These are phyloP conservation scores for Ambispora gerdemannii DNA, from an alignment of 192 early-diverging fungal species.

Conservation along the genomic window DNA sequence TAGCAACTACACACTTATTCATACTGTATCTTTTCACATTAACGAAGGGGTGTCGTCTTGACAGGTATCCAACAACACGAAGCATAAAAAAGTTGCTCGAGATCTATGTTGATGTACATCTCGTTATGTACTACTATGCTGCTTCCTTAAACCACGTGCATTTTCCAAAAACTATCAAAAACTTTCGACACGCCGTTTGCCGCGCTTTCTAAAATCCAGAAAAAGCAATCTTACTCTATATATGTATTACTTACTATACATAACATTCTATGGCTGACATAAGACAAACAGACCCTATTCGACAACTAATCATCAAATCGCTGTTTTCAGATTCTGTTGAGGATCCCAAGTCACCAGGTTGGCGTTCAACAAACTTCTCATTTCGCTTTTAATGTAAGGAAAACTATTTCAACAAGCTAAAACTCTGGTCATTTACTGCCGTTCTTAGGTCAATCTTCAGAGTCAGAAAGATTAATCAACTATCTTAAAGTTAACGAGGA, in stretches of 20 bases:
- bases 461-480: slow-evolving; percentile 35
- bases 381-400: background rate
- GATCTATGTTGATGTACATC: background rate
- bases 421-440: background rate
- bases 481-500: slow-evolving; percentile 58
- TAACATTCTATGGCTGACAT: slow-evolving; percentile 26
- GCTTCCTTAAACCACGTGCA: background rate
- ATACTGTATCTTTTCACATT: too few species aligned
- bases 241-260: too few species aligned
- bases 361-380: background rate
- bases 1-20: slow-evolving; percentile 48
- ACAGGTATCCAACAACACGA: background rate
- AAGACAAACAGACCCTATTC: slow-evolving; percentile 14
- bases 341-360: slow-evolving; percentile 11
- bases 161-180: background rate
- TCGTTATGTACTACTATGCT: background rate
- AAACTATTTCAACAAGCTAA: background rate
- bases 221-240: too few species aligned
- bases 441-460: background rate
- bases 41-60: too few species aligned
- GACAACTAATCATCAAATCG: slow-evolving; percentile 25
- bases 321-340: slow-evolving; percentile 2
- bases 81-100: background rate
- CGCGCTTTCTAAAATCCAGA: too few species aligned
- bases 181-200: too few species aligned